Evolutionary conservation across 1,139 yeast species (phyloP), one percentile per base, ranked within the genome.

Genomic region (Blastobotrys arbuscula): DNA sequence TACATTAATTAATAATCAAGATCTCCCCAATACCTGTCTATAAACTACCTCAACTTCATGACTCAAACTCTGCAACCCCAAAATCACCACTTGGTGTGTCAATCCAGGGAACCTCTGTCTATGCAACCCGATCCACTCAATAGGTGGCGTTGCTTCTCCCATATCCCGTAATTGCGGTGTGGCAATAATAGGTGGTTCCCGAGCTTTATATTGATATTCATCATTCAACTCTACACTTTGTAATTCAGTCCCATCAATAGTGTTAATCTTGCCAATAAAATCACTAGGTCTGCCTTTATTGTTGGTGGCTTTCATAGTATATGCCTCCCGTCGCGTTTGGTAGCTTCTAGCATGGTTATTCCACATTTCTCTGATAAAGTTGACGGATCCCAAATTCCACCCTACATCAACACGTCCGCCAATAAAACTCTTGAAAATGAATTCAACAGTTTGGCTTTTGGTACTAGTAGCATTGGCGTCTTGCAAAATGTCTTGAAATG

Each of bases 101-200:
- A 86, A 75, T 44, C 84, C 82, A 0, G 98, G 98, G 56, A 92
- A 80, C 56, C 82, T 79, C 58, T 82, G 79, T 57, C 97, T 74
- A 63, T 92, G 94, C 30, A 92, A 74, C 0, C 98, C 98, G 69
- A 92, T 85, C 98, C 98, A 92, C 64, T 92, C 97, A 53, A 92
- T 70, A 2, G 98, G 97, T 1, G 98, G 98, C 0, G 98, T 92
- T 1, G 97, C 97, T 67, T 85, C 92, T 28, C 97, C 97, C 61
- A 92, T 73, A 61, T 92, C 97, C 59, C 82, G 81, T 58, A 92
- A 72, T 59, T 84, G 94, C 1, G 97, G 97, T 21, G 92, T 87
- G 53, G 86, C 95, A 42, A 92, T 88, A 9, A 79, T 72, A 1
- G 97, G 96, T 9, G 85, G 84, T 36, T 77, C 80, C 24, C 85